These are phyloP conservation scores for Carex kokanica DNA, from an alignment of 176 grass and related monocot genomes.

Conservation along the genomic window DNA sequence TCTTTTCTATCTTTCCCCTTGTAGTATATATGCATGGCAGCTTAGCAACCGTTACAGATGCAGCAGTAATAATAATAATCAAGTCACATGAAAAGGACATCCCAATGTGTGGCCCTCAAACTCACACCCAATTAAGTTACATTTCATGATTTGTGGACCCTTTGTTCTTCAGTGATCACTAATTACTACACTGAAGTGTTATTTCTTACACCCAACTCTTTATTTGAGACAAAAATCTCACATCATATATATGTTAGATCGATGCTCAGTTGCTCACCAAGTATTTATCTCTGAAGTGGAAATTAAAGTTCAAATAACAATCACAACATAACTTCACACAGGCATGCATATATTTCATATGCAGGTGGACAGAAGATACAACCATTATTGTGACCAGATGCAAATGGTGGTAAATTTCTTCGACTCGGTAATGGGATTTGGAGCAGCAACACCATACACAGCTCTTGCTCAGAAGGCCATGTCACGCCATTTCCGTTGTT, in stretches of 20 bases:
- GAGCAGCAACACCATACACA: slow-evolving; percentile 93
- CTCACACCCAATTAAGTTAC: neutral
- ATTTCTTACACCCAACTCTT: slow-evolving; percentile 10
- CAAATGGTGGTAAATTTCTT: slow-evolving; percentile 99
- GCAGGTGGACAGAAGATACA: slow-evolving; percentile 98
- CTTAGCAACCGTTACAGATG: slow-evolving; percentile 15
- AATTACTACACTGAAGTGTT: slow-evolving; percentile 15
- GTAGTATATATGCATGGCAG: neutral
- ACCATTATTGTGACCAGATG: slow-evolving; percentile 99
- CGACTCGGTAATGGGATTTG: slow-evolving; percentile 98
- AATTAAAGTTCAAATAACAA: neutral
- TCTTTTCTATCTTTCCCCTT: slow-evolving; percentile 4
- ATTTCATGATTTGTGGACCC: slow-evolving; percentile 21
- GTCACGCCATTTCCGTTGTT: slow-evolving; percentile 98
- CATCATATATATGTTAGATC: neutral
- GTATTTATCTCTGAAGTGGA: neutral
- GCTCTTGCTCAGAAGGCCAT: slow-evolving; percentile 97
- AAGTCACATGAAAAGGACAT: slow-evolving; percentile 18
- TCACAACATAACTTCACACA: neutral
- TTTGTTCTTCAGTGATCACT: neutral
- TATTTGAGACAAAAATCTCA: neutral
- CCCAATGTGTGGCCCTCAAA: neutral
- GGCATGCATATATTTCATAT: neutral
- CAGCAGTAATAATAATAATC: slow-evolving; percentile 17
- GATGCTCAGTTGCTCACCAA: neutral